Percentiles rank a stretch among this genome's conserved stretches.
Conservation (phyloP, 2,329 filamentous ascomycete genomes). For the Fusarium decemcellulare region DNA sequence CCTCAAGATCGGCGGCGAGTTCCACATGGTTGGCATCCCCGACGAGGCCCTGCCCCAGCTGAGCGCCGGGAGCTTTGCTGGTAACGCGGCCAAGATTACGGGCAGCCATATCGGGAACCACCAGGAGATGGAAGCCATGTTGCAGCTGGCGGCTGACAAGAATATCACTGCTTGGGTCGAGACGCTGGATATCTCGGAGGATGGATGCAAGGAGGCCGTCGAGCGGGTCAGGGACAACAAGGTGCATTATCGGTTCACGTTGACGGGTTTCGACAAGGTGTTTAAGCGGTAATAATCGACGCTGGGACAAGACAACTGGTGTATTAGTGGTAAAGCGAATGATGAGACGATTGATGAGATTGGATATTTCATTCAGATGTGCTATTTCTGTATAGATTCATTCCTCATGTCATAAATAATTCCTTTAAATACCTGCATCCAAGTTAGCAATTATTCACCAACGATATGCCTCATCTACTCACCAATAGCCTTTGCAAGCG, state of each 20-base stretch:
- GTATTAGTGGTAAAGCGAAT: not conserved
- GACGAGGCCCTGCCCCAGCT: constrained; percentile 63
- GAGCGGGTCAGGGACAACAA: constrained; percentile 79
- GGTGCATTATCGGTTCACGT: constrained; percentile 79
- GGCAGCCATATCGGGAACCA: constrained; percentile 74
- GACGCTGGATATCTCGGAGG: constrained; percentile 74
- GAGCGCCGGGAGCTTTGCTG: constrained; percentile 59
- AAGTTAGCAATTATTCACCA: not conserved
- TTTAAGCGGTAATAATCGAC: constrained; percentile 56
- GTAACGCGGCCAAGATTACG: constrained; percentile 66
- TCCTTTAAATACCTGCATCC: constrained; percentile 1
- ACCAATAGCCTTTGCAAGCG: constrained; percentile 62
- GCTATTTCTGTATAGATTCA: constrained; percentile 12
- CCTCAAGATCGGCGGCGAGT: constrained; percentile 66
- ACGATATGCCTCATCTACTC: not conserved
- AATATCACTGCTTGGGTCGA: constrained; percentile 70
- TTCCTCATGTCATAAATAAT: not conserved
- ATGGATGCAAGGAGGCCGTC: constrained; percentile 78
- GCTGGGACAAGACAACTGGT: not conserved
- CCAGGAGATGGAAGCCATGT: constrained; percentile 71
- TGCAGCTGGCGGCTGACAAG: constrained; percentile 69
- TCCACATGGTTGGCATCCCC: constrained; percentile 71
- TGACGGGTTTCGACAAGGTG: constrained; percentile 77
- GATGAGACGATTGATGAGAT: not conserved
- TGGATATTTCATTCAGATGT: not conserved